phyloP scores from a whole-genome alignment of 2,329 filamentous ascomycete species.

The Stagonosporopsis chrysanthemi region DNA sequence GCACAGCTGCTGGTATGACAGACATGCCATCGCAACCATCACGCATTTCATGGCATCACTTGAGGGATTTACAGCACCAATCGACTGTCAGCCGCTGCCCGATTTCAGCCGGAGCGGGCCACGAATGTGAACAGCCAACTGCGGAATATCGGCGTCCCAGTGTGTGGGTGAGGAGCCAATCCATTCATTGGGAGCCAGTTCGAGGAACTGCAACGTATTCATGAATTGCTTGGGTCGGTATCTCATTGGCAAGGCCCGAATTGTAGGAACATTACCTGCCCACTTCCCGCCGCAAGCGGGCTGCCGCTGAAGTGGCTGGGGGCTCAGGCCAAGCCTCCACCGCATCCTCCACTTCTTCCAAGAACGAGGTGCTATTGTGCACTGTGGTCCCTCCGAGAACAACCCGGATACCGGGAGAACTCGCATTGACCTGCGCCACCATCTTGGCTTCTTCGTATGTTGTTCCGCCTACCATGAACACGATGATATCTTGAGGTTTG shows the following conservation, averaged over 20 bases:
- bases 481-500: conserved; percentile 94
- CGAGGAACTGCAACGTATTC: not conserved
- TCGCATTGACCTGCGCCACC: conserved; percentile 92
- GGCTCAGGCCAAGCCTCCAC: conserved; percentile 84
- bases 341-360: conserved; percentile 91
- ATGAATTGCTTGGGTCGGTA: not conserved
- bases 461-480: conserved; percentile 91
- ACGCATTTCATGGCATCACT: not conserved
- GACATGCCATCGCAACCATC: not conserved
- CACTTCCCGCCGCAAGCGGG: conserved; percentile 67
- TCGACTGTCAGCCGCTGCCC: conserved; percentile 8
- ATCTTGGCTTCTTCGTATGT: conserved; percentile 98
- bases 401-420: conserved; percentile 84
- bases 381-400: conserved; percentile 88
- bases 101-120: conserved; percentile 10
- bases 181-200: not conserved
- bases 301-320: conserved; percentile 60
- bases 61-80: conserved; percentile 20
- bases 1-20: not conserved
- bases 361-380: conserved; percentile 85
- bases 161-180: not conserved
- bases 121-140: conserved; percentile 8
- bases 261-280: conserved; percentile 51
- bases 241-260: not conserved
- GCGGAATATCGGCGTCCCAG: conserved; percentile 8